These are phyloP conservation scores for Colletotrichum sp. DNA, from an alignment of 2,329 filamentous ascomycete genomes.

Conservation along the genomic window DNA sequence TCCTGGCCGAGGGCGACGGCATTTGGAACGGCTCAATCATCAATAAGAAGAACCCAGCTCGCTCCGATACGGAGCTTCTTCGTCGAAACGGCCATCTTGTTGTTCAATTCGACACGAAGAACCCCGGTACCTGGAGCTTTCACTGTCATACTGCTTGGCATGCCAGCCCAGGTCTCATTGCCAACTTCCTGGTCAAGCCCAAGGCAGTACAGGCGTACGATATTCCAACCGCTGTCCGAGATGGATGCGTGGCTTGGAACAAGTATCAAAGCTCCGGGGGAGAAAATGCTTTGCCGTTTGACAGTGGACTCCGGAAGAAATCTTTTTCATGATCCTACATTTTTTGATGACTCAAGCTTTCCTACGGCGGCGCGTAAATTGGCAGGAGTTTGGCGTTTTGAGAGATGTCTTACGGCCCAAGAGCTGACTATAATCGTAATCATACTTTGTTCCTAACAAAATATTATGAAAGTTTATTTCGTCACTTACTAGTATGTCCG, in stretches of 20 bases:
- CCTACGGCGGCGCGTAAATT: background rate
- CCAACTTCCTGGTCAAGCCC: conserved; percentile 10
- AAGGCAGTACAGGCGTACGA: background rate
- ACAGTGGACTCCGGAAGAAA: conserved; percentile 1
- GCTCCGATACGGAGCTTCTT: conserved; percentile 8
- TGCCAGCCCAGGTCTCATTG: conserved; percentile 12
- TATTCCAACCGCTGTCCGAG: background rate
- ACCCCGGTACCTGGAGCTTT: conserved; percentile 49
- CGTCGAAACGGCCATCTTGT: conserved; percentile 39
- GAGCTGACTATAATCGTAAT: background rate
- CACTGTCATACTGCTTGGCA: conserved; percentile 60
- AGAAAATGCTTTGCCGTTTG: conserved; percentile 1
- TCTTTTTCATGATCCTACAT: background rate
- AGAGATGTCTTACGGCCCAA: background rate
- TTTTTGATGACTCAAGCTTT: background rate
- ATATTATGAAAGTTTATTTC: background rate
- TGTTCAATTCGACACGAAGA: conserved; percentile 48
- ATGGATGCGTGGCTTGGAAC: conserved; percentile 1
- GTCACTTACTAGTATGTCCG: background rate
- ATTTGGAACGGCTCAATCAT: conserved; percentile 19
- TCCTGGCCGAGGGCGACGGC: conserved; percentile 42
- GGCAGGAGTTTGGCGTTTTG: background rate
- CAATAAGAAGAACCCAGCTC: conserved; percentile 8
- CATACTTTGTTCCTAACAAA: background rate
- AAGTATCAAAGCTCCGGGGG: background rate